These are phyloP conservation scores for Termitomyces sp. DNA, from an alignment of 768 basidiomycete species.

Conservation along the genomic window DNA sequence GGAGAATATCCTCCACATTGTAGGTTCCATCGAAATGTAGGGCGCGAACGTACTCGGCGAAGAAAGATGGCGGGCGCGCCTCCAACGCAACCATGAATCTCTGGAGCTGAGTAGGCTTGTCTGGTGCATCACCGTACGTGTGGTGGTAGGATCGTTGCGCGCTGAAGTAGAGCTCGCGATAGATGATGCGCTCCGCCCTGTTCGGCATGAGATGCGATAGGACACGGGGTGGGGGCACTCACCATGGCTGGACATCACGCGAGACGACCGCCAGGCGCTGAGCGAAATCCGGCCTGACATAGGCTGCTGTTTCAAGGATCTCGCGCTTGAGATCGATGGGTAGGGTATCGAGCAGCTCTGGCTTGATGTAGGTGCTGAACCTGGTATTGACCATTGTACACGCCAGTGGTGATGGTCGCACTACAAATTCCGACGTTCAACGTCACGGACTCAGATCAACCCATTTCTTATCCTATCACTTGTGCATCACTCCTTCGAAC, in stretches of 20 bases:
- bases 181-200: constrained; percentile 22
- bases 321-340: constrained; percentile 21
- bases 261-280: constrained; percentile 18
- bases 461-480: no score
- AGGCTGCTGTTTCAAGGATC: constrained; percentile 18
- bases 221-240: neutral
- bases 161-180: constrained; percentile 19
- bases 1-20: constrained; percentile 2
- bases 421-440: neutral
- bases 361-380: constrained; percentile 15
- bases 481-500: no score
- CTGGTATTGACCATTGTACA: constrained; percentile 9
- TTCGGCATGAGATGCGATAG: neutral
- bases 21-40: constrained; percentile 11
- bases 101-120: constrained; percentile 7
- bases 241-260: constrained; percentile 18
- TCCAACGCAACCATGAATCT: constrained; percentile 8
- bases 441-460: neutral
- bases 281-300: constrained; percentile 11
- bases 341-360: constrained; percentile 11
- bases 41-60: constrained; percentile 14
- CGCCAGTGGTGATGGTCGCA: neutral
- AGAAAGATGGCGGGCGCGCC: constrained; percentile 16
- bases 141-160: neutral
- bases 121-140: neutral